Percentiles rank a stretch among this genome's conserved stretches.
Evolutionary conservation across 2,329 filamentous ascomycete species (phyloP).

Genomic region (Cytospora piceae): DNA sequence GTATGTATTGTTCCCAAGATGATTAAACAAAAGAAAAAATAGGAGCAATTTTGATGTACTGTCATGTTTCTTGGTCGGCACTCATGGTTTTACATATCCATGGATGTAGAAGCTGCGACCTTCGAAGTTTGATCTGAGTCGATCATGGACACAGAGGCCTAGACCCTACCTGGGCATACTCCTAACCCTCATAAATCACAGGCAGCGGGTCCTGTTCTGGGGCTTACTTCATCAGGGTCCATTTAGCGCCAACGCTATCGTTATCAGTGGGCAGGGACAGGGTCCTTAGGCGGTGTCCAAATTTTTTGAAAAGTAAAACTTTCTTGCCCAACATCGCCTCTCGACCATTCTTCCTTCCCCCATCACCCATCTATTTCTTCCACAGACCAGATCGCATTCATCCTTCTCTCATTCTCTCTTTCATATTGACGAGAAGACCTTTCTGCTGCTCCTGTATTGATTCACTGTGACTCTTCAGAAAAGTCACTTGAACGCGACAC

Average conservation of each 20-base stretch:
- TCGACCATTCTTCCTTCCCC: constrained; percentile 29
- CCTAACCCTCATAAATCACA: neutral
- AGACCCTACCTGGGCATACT: neutral
- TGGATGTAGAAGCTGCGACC: neutral
- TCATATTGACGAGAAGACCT: constrained; percentile 17
- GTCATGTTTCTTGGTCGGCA: neutral
- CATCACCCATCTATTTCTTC: constrained; percentile 28
- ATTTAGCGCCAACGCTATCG: constrained; percentile 17
- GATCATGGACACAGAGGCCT: neutral
- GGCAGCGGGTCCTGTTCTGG: neutral
- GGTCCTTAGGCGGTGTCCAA: constrained; percentile 3
- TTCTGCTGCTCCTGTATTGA: constrained; percentile 22
- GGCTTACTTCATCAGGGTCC: constrained; percentile 1
- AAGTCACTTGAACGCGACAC: constrained; percentile 27
- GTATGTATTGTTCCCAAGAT: constrained; percentile 4
- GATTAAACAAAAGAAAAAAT: too few species aligned
- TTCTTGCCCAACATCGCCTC: constrained; percentile 14
- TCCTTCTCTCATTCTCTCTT: constrained; percentile 12
- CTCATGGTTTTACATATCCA: neutral
- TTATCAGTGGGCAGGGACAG: constrained; percentile 1
- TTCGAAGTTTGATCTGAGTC: too few species aligned
- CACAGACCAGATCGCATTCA: constrained; percentile 30
- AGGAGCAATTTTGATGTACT: neutral
- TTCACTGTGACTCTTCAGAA: constrained; percentile 19
- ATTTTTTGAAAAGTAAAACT: constrained; percentile 11